These are phyloP conservation scores for Liquidambar formosana DNA, from an alignment of 164 flowering plant genomes.

Conservation along the genomic window DNA sequence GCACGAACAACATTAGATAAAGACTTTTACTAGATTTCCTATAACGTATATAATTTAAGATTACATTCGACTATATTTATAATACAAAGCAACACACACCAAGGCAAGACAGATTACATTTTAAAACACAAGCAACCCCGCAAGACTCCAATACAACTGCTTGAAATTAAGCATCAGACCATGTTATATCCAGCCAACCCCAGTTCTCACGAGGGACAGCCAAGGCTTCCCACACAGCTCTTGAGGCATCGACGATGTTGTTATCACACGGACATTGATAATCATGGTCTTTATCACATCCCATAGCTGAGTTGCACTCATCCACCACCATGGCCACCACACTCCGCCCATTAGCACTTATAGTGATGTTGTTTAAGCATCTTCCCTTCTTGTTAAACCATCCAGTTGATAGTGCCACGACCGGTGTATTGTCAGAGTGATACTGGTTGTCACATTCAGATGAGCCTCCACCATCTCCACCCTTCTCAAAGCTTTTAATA, in stretches of 20 bases:
- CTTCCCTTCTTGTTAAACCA: conserved; percentile 17
- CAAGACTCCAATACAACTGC: too few relatives aligned
- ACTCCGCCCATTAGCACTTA: conserved; percentile 14
- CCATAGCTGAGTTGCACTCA: conserved; percentile 23
- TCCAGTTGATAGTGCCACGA: conserved; percentile 20
- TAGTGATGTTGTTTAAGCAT: conserved; percentile 18
- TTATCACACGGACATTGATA: conserved; percentile 32
- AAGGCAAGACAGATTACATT: too few relatives aligned
- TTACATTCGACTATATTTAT: too few relatives aligned
- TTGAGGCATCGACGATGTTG: conserved; percentile 39
- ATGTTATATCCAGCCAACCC: conserved; percentile 21
- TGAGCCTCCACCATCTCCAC: conserved; percentile 32
- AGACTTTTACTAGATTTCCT: too few relatives aligned
- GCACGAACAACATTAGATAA: too few relatives aligned
- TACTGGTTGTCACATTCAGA: conserved; percentile 23
- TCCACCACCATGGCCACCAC: conserved; percentile 22
- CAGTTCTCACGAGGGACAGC: conserved; percentile 19
- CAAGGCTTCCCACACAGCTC: conserved; percentile 37
- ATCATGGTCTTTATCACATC: conserved; percentile 20
- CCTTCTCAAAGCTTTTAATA: conserved; percentile 30
- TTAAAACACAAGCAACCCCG: not conserved
- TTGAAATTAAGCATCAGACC: conserved; percentile 14
- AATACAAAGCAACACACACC: too few relatives aligned
- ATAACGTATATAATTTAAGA: too few relatives aligned
- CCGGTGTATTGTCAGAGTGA: not conserved